These are phyloP conservation scores for Geranium incanum DNA, from an alignment of 441 rosid genomes.

Conservation along the genomic window DNA sequence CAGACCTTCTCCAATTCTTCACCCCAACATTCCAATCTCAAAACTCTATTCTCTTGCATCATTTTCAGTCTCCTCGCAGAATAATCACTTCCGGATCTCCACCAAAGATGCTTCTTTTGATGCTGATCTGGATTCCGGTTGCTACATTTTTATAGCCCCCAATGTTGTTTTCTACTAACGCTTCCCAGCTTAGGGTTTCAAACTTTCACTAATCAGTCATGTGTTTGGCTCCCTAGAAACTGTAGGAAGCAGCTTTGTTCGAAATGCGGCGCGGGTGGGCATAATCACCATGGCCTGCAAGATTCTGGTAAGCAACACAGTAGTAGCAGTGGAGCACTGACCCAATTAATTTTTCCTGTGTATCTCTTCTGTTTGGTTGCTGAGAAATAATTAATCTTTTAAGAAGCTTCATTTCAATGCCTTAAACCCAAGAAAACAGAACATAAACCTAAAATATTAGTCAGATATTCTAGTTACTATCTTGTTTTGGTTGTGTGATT, in stretches of 20 bases:
- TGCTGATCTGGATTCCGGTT: neutral
- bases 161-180: neutral
- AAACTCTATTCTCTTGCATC: neutral
- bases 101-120: neutral
- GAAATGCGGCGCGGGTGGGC: neutral
- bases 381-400: neutral
- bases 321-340: neutral
- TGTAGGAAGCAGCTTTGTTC: neutral
- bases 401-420: neutral
- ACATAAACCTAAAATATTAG: too few relatives aligned
- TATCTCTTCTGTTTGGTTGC: neutral
- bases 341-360: neutral
- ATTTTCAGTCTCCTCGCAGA: neutral
- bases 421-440: neutral
- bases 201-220: neutral
- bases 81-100: neutral
- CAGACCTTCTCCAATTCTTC: neutral
- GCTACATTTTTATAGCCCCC: neutral
- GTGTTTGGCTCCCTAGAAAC: conserved; percentile 1
- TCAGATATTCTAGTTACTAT: neutral
- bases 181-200: neutral
- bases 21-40: neutral
- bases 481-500: neutral
- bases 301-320: neutral
- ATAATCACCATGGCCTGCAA: neutral